A percentile compares a stretch with the other conserved stretches of the same genome.
These are phyloP conservation scores for Trypanosoma caninum DNA, from an alignment of 208 protist genomes.

Conservation along the genomic window DNA sequence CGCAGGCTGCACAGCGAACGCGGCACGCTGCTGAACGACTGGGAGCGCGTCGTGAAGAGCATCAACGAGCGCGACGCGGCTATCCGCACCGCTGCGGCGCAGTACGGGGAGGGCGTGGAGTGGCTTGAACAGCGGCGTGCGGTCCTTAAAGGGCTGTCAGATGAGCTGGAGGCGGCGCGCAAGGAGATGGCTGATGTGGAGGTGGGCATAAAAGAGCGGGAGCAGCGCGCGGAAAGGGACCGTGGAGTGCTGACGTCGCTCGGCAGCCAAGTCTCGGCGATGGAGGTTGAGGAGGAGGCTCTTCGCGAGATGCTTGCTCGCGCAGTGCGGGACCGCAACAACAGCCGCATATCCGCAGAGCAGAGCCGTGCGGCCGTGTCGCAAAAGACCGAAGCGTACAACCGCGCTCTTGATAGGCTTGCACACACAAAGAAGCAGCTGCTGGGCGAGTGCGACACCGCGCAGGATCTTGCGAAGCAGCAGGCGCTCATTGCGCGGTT, in stretches of 20 bases:
- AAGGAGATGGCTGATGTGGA: conserved; percentile 48
- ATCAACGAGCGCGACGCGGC: conserved; percentile 87
- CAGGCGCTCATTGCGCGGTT: conserved; percentile 54
- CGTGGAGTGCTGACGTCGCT: conserved; percentile 36
- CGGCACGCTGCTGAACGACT: conserved; percentile 85
- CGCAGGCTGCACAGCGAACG: conserved; percentile 82
- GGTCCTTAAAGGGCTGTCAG: conserved; percentile 31
- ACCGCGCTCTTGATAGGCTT: conserved; percentile 23
- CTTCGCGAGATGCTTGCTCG: conserved; percentile 58
- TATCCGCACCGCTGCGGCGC: conserved; percentile 70
- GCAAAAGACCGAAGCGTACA: conserved; percentile 29
- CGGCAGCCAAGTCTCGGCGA: conserved; percentile 41
- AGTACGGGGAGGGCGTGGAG: conserved; percentile 67
- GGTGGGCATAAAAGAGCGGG: conserved; percentile 49
- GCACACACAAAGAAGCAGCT: conserved; percentile 28
- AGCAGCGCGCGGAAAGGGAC: conserved; percentile 48
- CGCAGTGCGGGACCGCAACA: conserved; percentile 44
- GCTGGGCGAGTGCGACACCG: conserved; percentile 34
- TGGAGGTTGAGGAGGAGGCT: conserved; percentile 81
- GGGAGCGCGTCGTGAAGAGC: conserved; percentile 81
- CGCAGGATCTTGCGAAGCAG: conserved; percentile 63
- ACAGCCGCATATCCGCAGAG: conserved; percentile 24
- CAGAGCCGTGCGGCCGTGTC: conserved; percentile 32
- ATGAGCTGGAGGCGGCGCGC: conserved; percentile 32
- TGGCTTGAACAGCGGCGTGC: conserved; percentile 69